Evolutionary conservation across 2,329 filamentous ascomycete species (phyloP).

Genomic region (Aspergillus tanneri): DNA sequence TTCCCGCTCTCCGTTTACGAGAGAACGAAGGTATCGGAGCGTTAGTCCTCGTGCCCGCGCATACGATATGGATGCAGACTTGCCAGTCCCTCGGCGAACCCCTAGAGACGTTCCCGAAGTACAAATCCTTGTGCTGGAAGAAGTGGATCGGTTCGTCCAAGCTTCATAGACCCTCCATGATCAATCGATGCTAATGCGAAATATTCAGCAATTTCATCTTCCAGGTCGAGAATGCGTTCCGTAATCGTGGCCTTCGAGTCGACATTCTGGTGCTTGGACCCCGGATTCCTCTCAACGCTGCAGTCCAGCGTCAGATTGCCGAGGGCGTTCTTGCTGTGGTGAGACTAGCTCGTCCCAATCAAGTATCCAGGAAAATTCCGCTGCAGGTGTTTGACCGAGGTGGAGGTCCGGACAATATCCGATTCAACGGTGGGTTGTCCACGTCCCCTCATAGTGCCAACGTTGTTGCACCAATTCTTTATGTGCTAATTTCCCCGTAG

Average conservation of each 20-base stretch:
- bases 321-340: conserved; percentile 87
- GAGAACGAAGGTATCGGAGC: conserved; percentile 66
- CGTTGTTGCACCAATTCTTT: not conserved
- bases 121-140: conserved; percentile 78
- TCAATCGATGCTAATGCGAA: not conserved
- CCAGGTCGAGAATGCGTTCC: conserved; percentile 78
- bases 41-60: conserved; percentile 63
- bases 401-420: conserved; percentile 69
- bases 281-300: conserved; percentile 70
- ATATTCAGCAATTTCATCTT: conserved; percentile 67
- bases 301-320: conserved; percentile 80
- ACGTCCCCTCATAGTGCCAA: not conserved
- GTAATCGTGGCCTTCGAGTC: conserved; percentile 67
- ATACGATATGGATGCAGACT: conserved; percentile 58
- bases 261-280: conserved; percentile 79
- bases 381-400: conserved; percentile 84
- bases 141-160: conserved; percentile 61
- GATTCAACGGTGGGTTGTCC: conserved; percentile 63
- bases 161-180: too few relatives aligned
- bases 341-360: conserved; percentile 68
- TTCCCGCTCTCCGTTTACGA: conserved; percentile 66
- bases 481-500: conserved; percentile 39
- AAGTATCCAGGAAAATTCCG: conserved; percentile 70
- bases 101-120: conserved; percentile 81
- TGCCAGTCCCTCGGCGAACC: conserved; percentile 71